Evolutionary conservation across 768 basidiomycete species (phyloP), one percentile per base, ranked within the genome.

Genomic region (Rhodotorula toruloides): DNA sequence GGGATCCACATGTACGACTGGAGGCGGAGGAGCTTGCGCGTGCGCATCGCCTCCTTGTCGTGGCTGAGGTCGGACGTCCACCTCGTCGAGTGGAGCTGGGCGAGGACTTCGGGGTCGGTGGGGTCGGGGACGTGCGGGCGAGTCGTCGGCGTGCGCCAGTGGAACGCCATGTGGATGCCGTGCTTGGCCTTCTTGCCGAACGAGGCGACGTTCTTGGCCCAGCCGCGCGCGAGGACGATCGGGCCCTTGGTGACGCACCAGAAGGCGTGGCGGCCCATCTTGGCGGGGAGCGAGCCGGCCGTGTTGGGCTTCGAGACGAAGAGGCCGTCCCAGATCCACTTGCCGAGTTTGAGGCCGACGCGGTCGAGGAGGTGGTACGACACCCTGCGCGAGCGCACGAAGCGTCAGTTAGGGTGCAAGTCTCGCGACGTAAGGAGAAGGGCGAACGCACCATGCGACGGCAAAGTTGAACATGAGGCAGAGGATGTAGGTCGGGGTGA

Each of bases 251-350:
- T 59, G 50, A 70, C 44, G 42, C 68, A 47, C 67, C 72, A 66
- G 48, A 44, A 32, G 46, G 72, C 42, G 55, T 62, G 58, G 46
- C 65, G 69, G 42, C 39, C 68, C 39, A 74, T 54, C 65, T 75
- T 76, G 61, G 50, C 44, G 19, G 75, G 75, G 29, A 76, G 56
- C 10, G 72, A 55, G 49, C 59, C 70, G 53, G 67, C 70, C 43
- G 64, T 72, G 72, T 74, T 76, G 44, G 75, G 74, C 68, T 76
- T 75, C 17, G 70, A 67, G 65, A 76, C 74, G 63, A 76, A 76
- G 65, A 76, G 49, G 22, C 75, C 75, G 66, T 76, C 74, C 75
- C 75, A 76, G 56, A 75, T 74, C 66, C 66, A 72, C 67, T 76
- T 76, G 63, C 74, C 74, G 67, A 76, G 73, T 66, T 75, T 75